Percentiles rank a stretch among this genome's conserved stretches.
These are phyloP conservation scores for Penicillium sp. DNA, from an alignment of 2,329 filamentous ascomycete species.

Conservation along the genomic window DNA sequence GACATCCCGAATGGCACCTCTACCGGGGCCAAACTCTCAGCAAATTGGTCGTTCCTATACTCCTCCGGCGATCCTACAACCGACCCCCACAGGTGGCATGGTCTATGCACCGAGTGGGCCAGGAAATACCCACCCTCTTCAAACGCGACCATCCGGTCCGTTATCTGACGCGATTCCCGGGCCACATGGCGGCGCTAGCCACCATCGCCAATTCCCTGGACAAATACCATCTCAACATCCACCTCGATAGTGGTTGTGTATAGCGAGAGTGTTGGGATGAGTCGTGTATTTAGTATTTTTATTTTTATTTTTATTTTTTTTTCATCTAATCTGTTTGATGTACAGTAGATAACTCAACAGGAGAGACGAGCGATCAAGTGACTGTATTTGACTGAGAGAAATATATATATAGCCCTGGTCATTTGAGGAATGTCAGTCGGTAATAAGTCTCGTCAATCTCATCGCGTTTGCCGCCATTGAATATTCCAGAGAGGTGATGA, in stretches of 20 bases:
- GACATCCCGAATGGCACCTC: slow-evolving; percentile 29
- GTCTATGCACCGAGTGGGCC: slow-evolving; percentile 35
- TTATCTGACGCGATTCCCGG: slow-evolving; percentile 30
- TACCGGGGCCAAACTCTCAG: slow-evolving; percentile 31
- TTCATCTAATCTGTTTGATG: slow-evolving; percentile 14
- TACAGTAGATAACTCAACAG: slow-evolving; percentile 27
- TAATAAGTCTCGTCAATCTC: not conserved
- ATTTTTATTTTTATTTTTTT: too few relatives aligned
- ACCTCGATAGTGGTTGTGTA: slow-evolving; percentile 28
- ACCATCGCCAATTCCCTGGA: slow-evolving; percentile 32
- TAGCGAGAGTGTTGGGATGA: slow-evolving; percentile 10
- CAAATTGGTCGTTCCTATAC: slow-evolving; percentile 45
- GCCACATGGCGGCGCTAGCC: slow-evolving; percentile 26
- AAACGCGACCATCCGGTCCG: slow-evolving; percentile 33
- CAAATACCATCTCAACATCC: slow-evolving; percentile 33
- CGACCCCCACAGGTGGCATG: slow-evolving; percentile 33
- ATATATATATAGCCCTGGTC: not conserved
- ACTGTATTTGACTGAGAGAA: not conserved
- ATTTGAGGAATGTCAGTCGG: not conserved
- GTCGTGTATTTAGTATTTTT: slow-evolving; percentile 19
- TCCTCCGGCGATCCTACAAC: slow-evolving; percentile 42
- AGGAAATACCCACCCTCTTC: slow-evolving; percentile 33
- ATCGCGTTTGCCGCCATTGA: not conserved
- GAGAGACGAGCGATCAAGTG: slow-evolving; percentile 6
- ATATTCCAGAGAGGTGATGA: not conserved